Percentiles rank a stretch among this genome's conserved stretches.
phyloP scores from a whole-genome alignment of 371 early-diverging fungal species.

The Lichtheimia corymbifera region DNA sequence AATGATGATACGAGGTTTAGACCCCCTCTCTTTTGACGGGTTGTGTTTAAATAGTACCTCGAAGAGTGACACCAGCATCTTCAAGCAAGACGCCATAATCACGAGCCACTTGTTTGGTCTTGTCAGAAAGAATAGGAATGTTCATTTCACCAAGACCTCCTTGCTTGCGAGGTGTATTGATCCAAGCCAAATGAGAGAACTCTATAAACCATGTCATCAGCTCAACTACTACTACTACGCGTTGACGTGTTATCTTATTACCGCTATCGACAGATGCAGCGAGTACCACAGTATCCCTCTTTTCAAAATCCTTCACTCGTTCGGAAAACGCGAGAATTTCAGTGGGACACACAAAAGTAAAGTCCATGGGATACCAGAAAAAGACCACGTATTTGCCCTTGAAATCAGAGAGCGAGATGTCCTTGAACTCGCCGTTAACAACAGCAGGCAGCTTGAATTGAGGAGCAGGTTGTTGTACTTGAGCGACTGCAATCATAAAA shows the following conservation, averaged over 20 bases:
- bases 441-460: slow-evolving; percentile 75
- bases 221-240: no score
- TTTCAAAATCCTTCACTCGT: slow-evolving; percentile 78
- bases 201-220: slow-evolving; percentile 21
- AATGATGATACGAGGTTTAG: not conserved
- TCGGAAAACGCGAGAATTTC: slow-evolving; percentile 91
- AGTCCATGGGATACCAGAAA: slow-evolving; percentile 53
- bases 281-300: slow-evolving; percentile 54
- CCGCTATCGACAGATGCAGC: slow-evolving; percentile 51
- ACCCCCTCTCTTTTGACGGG: not conserved
- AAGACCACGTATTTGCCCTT: slow-evolving; percentile 70
- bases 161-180: slow-evolving; percentile 63
- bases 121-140: slow-evolving; percentile 73
- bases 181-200: slow-evolving; percentile 63
- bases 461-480: slow-evolving; percentile 60
- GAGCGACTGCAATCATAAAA: slow-evolving; percentile 9
- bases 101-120: slow-evolving; percentile 65
- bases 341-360: slow-evolving; percentile 89
- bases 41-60: slow-evolving; percentile 17
- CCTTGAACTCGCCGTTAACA: slow-evolving; percentile 76
- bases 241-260: slow-evolving; percentile 22
- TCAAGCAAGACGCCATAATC: slow-evolving; percentile 74
- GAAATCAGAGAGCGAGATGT: slow-evolving; percentile 82
- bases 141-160: slow-evolving; percentile 82
- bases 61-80: slow-evolving; percentile 54